Evolutionary conservation across 257 asterid genomes (phyloP).

Genomic region (Plectranthus barbatus): DNA sequence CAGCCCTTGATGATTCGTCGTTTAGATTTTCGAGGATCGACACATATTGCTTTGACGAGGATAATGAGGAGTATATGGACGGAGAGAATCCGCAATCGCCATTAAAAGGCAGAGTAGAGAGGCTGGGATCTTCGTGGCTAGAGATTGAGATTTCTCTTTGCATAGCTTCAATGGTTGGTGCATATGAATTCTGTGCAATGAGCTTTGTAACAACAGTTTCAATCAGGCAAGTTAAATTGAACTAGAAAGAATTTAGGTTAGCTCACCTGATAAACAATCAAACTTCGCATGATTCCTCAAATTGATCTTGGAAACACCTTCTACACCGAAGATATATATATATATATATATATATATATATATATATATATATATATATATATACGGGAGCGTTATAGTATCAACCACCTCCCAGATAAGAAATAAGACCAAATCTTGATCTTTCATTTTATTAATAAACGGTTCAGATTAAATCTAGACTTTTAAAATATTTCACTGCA

Average conservation of each 20-base stretch:
- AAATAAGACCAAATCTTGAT: too few species aligned
- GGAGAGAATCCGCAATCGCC: constrained; percentile 20
- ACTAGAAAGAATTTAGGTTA: background rate
- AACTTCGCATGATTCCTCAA: constrained; percentile 12
- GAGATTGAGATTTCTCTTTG: constrained; percentile 30
- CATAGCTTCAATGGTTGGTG: constrained; percentile 15
- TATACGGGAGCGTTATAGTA: too few species aligned
- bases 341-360: too few species aligned
- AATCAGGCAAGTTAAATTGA: background rate
- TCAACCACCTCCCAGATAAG: too few species aligned
- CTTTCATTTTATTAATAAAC: too few species aligned
- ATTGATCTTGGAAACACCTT: constrained; percentile 2
- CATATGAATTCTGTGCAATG: background rate
- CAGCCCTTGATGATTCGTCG: constrained; percentile 15
- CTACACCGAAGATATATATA: too few species aligned
- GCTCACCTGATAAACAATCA: constrained; percentile 20
- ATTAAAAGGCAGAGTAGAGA: constrained; percentile 12
- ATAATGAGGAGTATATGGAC: constrained; percentile 21
- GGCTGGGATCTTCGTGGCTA: constrained; percentile 8
- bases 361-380: too few species aligned
- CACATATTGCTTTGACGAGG: constrained; percentile 7
- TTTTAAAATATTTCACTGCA: too few species aligned
- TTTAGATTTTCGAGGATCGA: constrained; percentile 19
- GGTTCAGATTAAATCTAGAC: too few species aligned
- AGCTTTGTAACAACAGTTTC: background rate